phyloP scores from a whole-genome alignment of 768 basidiomycete genomes.

The Roridomyces roridus region DNA sequence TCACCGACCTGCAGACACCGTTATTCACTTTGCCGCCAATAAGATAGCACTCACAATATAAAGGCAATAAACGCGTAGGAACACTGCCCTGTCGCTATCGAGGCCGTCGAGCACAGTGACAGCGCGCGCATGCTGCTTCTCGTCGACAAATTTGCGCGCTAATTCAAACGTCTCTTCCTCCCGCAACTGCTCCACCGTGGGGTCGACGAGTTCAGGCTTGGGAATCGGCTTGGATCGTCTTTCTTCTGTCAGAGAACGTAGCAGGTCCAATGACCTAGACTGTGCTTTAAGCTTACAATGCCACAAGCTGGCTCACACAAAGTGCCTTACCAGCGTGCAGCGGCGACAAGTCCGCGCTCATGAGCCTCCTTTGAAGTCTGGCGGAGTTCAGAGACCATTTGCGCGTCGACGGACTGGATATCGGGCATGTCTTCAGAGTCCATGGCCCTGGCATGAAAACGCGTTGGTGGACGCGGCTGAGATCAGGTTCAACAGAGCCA shows the following conservation, averaged over 20 bases:
- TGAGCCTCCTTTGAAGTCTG: conserved; percentile 58
- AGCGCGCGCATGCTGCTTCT: conserved; percentile 66
- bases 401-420: conserved; percentile 35
- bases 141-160: conserved; percentile 59
- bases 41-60: conserved; percentile 19
- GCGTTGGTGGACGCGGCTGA: too few species aligned
- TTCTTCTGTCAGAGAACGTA: conserved; percentile 47
- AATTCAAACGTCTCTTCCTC: conserved; percentile 62
- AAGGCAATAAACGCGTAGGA: conserved; percentile 19
- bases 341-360: conserved; percentile 54
- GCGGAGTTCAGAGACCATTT: conserved; percentile 46
- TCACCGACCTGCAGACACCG: conserved; percentile 14
- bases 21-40: not conserved
- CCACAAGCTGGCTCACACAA: conserved; percentile 15
- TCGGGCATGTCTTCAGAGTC: conserved; percentile 1
- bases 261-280: conserved; percentile 60
- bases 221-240: conserved; percentile 33
- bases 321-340: conserved; percentile 54
- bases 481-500: too few species aligned
- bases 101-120: conserved; percentile 54
- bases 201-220: conserved; percentile 13
- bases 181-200: conserved; percentile 43
- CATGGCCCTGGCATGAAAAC: too few species aligned
- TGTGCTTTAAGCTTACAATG: not conserved
- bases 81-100: conserved; percentile 45